Evolutionary conservation across 2,329 filamentous ascomycete species (phyloP), one percentile per base, ranked within the genome.

Genomic region (Cadophora luteo-olivacea): DNA sequence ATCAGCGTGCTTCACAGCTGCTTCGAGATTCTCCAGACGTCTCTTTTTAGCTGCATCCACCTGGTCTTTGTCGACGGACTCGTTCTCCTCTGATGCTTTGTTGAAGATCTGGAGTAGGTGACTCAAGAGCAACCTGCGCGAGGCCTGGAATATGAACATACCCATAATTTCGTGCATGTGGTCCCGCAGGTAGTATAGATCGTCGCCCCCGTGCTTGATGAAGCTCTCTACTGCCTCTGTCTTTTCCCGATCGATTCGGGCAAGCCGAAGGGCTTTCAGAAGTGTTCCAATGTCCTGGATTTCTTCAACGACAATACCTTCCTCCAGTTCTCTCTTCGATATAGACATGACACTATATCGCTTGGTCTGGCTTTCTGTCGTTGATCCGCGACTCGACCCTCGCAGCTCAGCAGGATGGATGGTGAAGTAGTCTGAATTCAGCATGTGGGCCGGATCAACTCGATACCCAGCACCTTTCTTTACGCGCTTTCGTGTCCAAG

Each of bases 211-310:
- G 64, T 96, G 85, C 52, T 89, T 83, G n/a, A 97, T 83, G 77
- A 97, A 99, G 70, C 87, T 92, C 75, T 91, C 89, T 25, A 97
- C 86, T 0, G 91, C 90, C 70, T 95, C 91, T 68, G 97, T 89
- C 82, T 96, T 98, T 81, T 98, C 95, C 41, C 96, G 88, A 77
- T 99, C 96, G 73, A 99, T 93, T 8, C 89, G 86, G 6, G 91
- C 88, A 49, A 81, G 82, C 70, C 89, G 91, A 65, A 99, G 80
- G 2, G 87, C 86, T 25, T 80, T 81, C 82, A 97, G 85, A 32
- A 99, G 82, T 3, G 88, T 57, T 24, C 82, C 81, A 36, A 91
- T 86, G 36, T 85, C 82, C 4, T 82, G 82, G 62, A 90, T 85
- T 60, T 90, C 87, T 66, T 87, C 86, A 0, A 84, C 81, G 22